phyloP scores from a whole-genome alignment of 495 filamentous ascomycete species.

The Podospora didyma region DNA sequence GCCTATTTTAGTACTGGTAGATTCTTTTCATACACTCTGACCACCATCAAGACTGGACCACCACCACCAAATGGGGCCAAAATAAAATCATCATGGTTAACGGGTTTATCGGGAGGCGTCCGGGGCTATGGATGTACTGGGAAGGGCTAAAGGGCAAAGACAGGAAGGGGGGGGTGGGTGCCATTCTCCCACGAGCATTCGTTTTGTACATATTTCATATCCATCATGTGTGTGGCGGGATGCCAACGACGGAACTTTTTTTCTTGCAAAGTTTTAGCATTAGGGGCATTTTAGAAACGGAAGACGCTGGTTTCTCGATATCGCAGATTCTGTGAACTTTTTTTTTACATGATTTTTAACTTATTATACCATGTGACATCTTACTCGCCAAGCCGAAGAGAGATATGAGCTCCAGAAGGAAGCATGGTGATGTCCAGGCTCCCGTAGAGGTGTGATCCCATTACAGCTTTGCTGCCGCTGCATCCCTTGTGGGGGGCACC shows the following conservation, averaged over 20 bases:
- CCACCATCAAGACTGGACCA: neutral
- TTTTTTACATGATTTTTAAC: no score
- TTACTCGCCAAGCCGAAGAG: no score
- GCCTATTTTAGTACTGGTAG: neutral
- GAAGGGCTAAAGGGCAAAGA: neutral
- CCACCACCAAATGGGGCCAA: neutral
- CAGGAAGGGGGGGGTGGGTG: neutral
- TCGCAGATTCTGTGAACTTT: no score
- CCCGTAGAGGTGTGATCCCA: no score
- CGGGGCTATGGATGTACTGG: neutral
- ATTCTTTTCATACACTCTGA: neutral
- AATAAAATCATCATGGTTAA: neutral
- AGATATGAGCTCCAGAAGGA: no score
- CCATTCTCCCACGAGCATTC: neutral
- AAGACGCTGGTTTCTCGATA: neutral
- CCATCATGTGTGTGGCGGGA: neutral
- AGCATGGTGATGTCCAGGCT: no score
- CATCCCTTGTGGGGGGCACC: no score
- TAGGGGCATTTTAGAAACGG: neutral
- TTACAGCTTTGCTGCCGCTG: no score
- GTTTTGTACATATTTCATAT: constrained; percentile 8
- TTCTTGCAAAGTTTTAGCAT: neutral
- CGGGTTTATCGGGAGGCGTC: neutral
- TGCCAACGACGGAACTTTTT: neutral
- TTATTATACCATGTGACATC: no score